phyloP scores from a whole-genome alignment of 768 basidiomycete species.

The Leucosporidium yakuticum region DNA sequence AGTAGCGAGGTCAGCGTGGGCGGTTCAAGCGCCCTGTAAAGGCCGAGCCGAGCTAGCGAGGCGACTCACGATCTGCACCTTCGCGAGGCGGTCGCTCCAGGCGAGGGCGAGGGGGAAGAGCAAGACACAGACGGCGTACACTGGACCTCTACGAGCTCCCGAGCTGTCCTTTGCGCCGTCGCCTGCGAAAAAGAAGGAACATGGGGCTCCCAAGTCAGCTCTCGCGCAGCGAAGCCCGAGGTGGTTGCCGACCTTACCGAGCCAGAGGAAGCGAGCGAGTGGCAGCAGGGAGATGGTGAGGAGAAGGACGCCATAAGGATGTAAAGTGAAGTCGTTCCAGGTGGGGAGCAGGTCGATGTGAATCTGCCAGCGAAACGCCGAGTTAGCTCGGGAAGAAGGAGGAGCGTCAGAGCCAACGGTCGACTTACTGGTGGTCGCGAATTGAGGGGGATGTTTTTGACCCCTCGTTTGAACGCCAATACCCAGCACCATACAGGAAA shows the following conservation, averaged over 20 bases:
- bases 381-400: not conserved
- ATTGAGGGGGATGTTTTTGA: constrained; percentile 22
- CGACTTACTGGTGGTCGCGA: constrained; percentile 20
- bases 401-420: too few species aligned
- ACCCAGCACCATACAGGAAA: constrained; percentile 24
- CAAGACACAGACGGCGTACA: constrained; percentile 20
- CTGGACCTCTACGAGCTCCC: constrained; percentile 9
- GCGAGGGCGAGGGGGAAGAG: constrained; percentile 6
- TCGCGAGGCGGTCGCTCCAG: constrained; percentile 4
- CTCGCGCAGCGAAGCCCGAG: not conserved
- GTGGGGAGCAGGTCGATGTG: constrained; percentile 30
- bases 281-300: constrained; percentile 24
- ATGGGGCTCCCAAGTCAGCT: not conserved
- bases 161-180: constrained; percentile 8
- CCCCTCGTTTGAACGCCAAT: constrained; percentile 29
- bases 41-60: not conserved
- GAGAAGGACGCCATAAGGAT: constrained; percentile 9
- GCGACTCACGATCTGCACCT: constrained; percentile 6
- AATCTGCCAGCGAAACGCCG: constrained; percentile 13
- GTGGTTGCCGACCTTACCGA: not conserved
- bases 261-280: constrained; percentile 18
- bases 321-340: constrained; percentile 16
- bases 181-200: not conserved
- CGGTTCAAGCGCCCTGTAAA: not conserved
- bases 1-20: not conserved